A percentile compares a stretch with the other conserved stretches of the same genome.
These are phyloP conservation scores for Diutina scorzettiae DNA, from an alignment of 1,139 yeast genomes.

Conservation along the genomic window DNA sequence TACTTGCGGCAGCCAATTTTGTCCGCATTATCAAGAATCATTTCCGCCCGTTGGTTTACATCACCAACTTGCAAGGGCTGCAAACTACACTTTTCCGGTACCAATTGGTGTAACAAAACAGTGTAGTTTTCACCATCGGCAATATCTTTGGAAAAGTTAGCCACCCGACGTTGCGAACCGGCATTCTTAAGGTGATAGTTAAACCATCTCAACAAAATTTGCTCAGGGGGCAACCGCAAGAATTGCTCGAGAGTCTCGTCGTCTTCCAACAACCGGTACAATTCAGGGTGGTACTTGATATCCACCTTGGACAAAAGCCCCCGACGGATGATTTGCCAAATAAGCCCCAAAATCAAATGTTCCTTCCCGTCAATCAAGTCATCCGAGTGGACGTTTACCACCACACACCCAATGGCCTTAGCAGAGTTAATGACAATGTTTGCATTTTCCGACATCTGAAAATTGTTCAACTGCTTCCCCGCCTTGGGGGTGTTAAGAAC, in stretches of 20 bases:
- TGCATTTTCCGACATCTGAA: slow-evolving; percentile 94
- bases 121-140: slow-evolving; percentile 95
- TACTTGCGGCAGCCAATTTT: slow-evolving; percentile 87
- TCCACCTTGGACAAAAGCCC: slow-evolving; percentile 92
- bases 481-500: slow-evolving; percentile 77
- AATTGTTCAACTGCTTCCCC: slow-evolving; percentile 76
- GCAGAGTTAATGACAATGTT: slow-evolving; percentile 97
- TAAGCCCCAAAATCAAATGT: slow-evolving; percentile 86
- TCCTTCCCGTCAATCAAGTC: slow-evolving; percentile 96
- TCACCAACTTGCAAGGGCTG: slow-evolving; percentile 72
- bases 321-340: slow-evolving; percentile 97
- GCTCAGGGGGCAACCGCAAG: slow-evolving; percentile 93
- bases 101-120: slow-evolving; percentile 74
- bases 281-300: slow-evolving; percentile 91
- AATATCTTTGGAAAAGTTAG: slow-evolving; percentile 79
- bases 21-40: slow-evolving; percentile 77
- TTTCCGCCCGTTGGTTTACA: slow-evolving; percentile 72
- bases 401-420: slow-evolving; percentile 96
- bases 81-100: slow-evolving; percentile 71
- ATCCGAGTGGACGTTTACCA: slow-evolving; percentile 94
- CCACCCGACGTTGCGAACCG: slow-evolving; percentile 76
- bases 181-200: slow-evolving; percentile 93
- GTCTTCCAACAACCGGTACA: slow-evolving; percentile 86
- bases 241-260: slow-evolving; percentile 97
- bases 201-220: slow-evolving; percentile 93